Evolutionary conservation across 257 asterid species (phyloP), one percentile per base, ranked within the genome.

Genomic region (Hygrophila difformis): DNA sequence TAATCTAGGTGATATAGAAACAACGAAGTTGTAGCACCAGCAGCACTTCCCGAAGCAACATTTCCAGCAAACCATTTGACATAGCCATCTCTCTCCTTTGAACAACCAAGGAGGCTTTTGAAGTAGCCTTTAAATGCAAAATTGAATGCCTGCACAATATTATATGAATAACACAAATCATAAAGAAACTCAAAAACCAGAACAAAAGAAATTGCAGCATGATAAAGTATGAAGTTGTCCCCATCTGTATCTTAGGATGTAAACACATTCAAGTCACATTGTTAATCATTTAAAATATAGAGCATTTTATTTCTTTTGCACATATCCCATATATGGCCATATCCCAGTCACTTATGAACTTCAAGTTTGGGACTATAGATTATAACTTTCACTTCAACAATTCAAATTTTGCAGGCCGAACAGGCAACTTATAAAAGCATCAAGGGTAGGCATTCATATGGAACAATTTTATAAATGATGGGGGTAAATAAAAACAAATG

Each of bases 11-110:
- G 87, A 62, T 78, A 78, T 15, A 78, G 69, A 67, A 78, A 71
- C 42, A 78, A 52, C 17, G 96, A 91, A 18, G 99, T 91, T 12
- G 93, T 86, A 12, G 95, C 96, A 60, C 96, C 99, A 24, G 99
- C 96, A 65, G 99, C 96, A 70, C 96, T 91, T 51, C 99, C 99
- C 1, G 99, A 80, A 65, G 93, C 95, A 69, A 91, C 83, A 61
- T 91, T 91, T 55, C 95, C 94, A 26, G 94, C 93, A 78, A 86
- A 86, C 93, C 96, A 82, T 74, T 77, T 81, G 6, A 70, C 17
- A 61, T 86, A 76, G 49, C 96, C 96, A 68, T 91, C 94, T 57
- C 65, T 82, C 54, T 82, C 99, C 65, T 78, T 91, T 13, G 94
- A 79, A 64, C 70, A 74, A 47, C 87, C 93, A 59, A 91, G 67